Conservation (phyloP, 2,329 filamentous ascomycete genomes). For the Cladophialophora yegresii region DNA sequence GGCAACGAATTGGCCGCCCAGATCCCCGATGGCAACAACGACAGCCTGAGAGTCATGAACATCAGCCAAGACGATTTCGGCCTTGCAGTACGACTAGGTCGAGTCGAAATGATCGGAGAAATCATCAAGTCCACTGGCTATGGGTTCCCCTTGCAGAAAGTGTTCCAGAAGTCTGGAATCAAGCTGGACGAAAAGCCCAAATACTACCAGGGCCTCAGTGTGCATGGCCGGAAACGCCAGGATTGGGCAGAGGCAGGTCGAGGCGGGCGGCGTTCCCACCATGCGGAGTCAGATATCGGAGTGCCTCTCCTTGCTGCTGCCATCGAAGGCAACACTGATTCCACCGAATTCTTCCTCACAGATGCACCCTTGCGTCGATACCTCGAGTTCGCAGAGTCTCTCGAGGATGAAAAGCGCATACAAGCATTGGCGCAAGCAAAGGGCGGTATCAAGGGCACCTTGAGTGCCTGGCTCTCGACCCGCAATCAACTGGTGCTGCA, state of each 20-base stretch:
- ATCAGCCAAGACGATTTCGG: constrained; percentile 41
- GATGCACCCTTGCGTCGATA: constrained; percentile 70
- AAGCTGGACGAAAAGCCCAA: constrained; percentile 65
- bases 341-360: constrained; percentile 75
- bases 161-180: constrained; percentile 67
- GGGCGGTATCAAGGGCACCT: constrained; percentile 64
- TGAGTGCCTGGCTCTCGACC: constrained; percentile 53
- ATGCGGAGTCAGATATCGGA: constrained; percentile 30
- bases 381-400: constrained; percentile 64
- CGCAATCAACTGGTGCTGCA: constrained; percentile 66
- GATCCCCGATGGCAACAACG: constrained; percentile 36
- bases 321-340: constrained; percentile 59
- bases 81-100: constrained; percentile 50
- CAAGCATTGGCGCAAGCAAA: constrained; percentile 61
- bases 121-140: constrained; percentile 68
- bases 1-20: constrained; percentile 50
- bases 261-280: constrained; percentile 46
- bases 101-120: constrained; percentile 60
- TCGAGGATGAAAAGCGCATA: constrained; percentile 63
- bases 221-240: constrained; percentile 70
- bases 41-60: constrained; percentile 31
- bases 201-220: constrained; percentile 74
- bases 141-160: constrained; percentile 67
- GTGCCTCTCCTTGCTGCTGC: constrained; percentile 43
- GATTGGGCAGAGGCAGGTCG: constrained; percentile 73